Evolutionary conservation across 2,329 filamentous ascomycete genomes (phyloP), one percentile per base, ranked within the genome.

Genomic region (Dactylellina sp.): DNA sequence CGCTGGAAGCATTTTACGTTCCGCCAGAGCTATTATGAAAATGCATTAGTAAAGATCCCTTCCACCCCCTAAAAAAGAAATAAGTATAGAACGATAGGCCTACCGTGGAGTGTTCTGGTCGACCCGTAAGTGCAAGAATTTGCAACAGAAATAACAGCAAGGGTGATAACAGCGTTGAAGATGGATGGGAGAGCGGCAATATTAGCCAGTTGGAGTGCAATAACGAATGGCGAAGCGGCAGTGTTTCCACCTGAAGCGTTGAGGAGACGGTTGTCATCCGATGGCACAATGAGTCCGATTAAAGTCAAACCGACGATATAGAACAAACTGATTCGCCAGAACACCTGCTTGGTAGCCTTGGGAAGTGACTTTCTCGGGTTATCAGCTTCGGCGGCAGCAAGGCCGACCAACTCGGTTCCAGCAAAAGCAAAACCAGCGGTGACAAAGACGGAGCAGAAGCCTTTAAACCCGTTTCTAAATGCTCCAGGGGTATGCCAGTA

Each of bases 221-320:
- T 86, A 71, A 91, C 89, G 78, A 91, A 90, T 0, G 89, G 89
- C 0, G 86, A 88, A 5, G 85, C 84, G 40, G 82, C 81, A 49
- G 82, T 82, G 20, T 81, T 79, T 14, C 78, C 79, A 16, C 77
- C 78, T n/a, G 62, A 63, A 20, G 81, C 81, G 47, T 81, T 80
- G 25, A 85, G 78, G 3, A 85, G 81, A 4, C 80, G 80, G 0
- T 77, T 42, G 28, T 83, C 81, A 63, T 81, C 78, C 46, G 81
- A 81, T 1, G 80, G 80, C 4, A 85, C 81, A 16, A 85, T 80
- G 39, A 85, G 80, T 22, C 83, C 83, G 40, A 85, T 79, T 25
- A 85, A 80, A 46, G 83, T 79, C 7, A 84, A 80, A 37, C 80
- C 80, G 28, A 85, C 79, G 22, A 85, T 80, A 76, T 85, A 85